phyloP scores from a whole-genome alignment of 257 asterid genomes.

The Leptodermis oblonga region DNA sequence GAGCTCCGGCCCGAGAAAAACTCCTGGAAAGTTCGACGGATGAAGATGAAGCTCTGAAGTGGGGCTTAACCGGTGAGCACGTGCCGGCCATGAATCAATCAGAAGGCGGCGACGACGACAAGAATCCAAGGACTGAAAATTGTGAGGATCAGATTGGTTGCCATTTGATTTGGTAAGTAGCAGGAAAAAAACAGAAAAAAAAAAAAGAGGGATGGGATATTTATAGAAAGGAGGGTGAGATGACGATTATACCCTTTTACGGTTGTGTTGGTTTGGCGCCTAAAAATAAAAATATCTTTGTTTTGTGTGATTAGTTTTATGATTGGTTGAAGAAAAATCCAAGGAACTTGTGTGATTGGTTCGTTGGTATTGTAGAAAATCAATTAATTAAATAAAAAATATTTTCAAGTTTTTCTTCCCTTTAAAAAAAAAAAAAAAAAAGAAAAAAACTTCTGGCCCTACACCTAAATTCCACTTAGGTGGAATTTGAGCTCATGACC shows the following conservation, averaged over 20 bases:
- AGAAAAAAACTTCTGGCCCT: too few species aligned
- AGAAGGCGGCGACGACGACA: background rate
- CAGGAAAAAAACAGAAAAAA: too few species aligned
- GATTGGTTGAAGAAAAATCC: background rate
- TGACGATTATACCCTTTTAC: constrained; percentile 17
- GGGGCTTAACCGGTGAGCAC: constrained; percentile 52
- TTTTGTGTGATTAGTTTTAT: background rate
- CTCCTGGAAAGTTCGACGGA: constrained; percentile 38
- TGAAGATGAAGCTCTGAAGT: constrained; percentile 34
- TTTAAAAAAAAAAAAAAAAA: too few species aligned
- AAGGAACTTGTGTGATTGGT: too few species aligned
- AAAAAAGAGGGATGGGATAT: background rate
- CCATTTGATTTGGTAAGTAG: background rate
- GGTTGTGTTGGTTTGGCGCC: constrained; percentile 23
- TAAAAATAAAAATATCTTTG: constrained; percentile 20
- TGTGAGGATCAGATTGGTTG: background rate
- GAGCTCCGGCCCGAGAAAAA: constrained; percentile 42
- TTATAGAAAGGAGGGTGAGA: constrained; percentile 2
- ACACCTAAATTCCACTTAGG: too few species aligned
- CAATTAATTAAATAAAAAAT: too few species aligned
- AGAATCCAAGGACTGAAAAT: background rate
- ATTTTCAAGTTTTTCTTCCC: too few species aligned
- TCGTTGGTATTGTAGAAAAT: too few species aligned
- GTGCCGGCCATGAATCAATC: constrained; percentile 55
- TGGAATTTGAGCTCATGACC: too few species aligned